These are phyloP conservation scores for Pseudozyma hubeiensis DNA, from an alignment of 1,284 basidiomycete species.

Conservation along the genomic window DNA sequence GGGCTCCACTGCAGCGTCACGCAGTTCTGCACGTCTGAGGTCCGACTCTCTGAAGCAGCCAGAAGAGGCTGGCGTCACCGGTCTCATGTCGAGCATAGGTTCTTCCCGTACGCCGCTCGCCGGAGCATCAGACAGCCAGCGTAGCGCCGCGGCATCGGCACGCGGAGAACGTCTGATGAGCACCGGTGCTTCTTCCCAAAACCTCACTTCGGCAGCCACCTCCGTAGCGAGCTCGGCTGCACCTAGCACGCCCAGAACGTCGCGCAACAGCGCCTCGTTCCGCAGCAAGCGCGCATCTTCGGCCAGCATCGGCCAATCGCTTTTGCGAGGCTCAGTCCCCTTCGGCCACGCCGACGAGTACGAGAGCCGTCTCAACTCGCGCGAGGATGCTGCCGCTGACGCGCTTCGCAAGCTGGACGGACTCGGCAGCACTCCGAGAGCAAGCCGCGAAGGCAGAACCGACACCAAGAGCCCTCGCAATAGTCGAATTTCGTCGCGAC, in stretches of 20 bases:
- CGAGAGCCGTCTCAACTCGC: slow-evolving; percentile 47
- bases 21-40: slow-evolving; percentile 8
- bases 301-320: slow-evolving; percentile 71
- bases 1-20: slow-evolving; percentile 1
- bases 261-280: slow-evolving; percentile 32
- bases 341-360: slow-evolving; percentile 55
- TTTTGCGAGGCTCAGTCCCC: slow-evolving; percentile 61
- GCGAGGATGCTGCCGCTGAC: slow-evolving; percentile 86
- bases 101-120: slow-evolving; percentile 7
- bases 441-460: slow-evolving; percentile 42
- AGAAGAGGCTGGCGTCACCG: slow-evolving; percentile 17
- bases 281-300: slow-evolving; percentile 68
- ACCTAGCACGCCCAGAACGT: slow-evolving; percentile 21
- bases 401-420: slow-evolving; percentile 94
- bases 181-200: slow-evolving; percentile 15
- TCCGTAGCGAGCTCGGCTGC: slow-evolving; percentile 6
- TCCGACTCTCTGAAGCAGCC: slow-evolving; percentile 20
- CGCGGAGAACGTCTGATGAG: slow-evolving; percentile 34
- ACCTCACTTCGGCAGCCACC: slow-evolving; percentile 2
- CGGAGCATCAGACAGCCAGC: slow-evolving; percentile 11
- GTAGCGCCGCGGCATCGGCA: slow-evolving; percentile 4
- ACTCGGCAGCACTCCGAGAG: slow-evolving; percentile 74
- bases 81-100: neutral
- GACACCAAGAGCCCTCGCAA: slow-evolving; percentile 52
- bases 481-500: slow-evolving; percentile 48